Percentiles rank a stretch among this genome's conserved stretches.
phyloP scores from a whole-genome alignment of 768 basidiomycete species.

The Naematelia aurantialba region DNA sequence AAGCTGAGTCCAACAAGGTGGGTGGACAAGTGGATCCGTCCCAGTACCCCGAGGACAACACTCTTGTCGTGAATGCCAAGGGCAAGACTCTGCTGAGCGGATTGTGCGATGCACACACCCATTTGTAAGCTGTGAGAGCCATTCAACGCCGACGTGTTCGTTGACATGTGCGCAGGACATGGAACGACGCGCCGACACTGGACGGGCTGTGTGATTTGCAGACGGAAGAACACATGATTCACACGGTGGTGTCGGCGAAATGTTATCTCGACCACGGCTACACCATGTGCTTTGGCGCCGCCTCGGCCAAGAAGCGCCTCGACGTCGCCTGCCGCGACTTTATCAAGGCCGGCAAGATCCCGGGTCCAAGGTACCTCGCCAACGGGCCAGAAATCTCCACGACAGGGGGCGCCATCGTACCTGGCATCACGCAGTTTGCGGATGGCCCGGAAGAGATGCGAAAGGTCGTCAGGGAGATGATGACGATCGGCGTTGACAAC shows the following conservation, averaged over 20 bases:
- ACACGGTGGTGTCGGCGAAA: neutral
- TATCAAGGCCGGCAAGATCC: slow-evolving; percentile 50
- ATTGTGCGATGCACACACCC: neutral
- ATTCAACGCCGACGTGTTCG: neutral
- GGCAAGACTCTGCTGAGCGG: neutral
- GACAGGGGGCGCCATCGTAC: slow-evolving; percentile 25
- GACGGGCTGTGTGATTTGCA: neutral
- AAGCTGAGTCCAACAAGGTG: neutral
- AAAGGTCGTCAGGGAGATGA: slow-evolving; percentile 34
- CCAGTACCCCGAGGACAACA: neutral
- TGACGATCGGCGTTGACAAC: slow-evolving; percentile 34
- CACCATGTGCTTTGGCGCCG: slow-evolving; percentile 53
- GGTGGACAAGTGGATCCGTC: neutral
- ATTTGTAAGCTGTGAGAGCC: neutral
- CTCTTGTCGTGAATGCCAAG: neutral
- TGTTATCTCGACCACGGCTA: slow-evolving; percentile 36
- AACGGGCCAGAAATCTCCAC: slow-evolving; percentile 40
- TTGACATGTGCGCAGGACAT: neutral
- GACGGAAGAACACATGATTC: neutral
- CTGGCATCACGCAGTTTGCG: slow-evolving; percentile 50
- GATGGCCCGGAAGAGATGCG: slow-evolving; percentile 47
- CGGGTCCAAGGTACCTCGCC: slow-evolving; percentile 51
- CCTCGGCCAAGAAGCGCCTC: slow-evolving; percentile 49
- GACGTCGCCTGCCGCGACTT: slow-evolving; percentile 50
- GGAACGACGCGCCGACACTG: neutral